Percentiles rank a stretch among this genome's conserved stretches.
Conservation (phyloP, 768 basidiomycete species). For the Leccinum barrowsii region DNA sequence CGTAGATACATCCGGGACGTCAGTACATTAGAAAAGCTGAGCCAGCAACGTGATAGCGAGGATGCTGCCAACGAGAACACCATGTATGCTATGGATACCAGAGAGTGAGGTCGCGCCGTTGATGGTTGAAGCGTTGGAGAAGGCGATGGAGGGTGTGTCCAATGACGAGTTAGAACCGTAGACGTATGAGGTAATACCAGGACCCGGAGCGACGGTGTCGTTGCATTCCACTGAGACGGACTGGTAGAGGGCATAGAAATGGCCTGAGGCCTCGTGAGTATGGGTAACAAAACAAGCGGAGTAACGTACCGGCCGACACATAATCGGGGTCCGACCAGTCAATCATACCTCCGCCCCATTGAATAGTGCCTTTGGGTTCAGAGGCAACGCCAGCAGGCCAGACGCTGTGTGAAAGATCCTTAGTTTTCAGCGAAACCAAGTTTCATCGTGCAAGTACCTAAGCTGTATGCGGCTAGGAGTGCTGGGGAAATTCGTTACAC, state of each 20-base stretch:
- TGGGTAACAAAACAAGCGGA: not conserved
- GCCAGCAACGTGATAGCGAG: constrained; percentile 14
- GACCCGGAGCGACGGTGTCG: constrained; percentile 40
- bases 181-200: constrained; percentile 59
- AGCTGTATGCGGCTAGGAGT: constrained; percentile 82
- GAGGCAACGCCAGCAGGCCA: constrained; percentile 79
- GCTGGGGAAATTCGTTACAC: constrained; percentile 62
- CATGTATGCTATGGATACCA: constrained; percentile 7
- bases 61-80: constrained; percentile 11
- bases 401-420: constrained; percentile 36
- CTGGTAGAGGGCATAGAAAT: constrained; percentile 65
- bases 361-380: constrained; percentile 62
- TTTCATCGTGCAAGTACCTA: constrained; percentile 40
- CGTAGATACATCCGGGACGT: not conserved
- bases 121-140: constrained; percentile 57
- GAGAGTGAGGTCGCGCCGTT: constrained; percentile 33
- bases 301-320: constrained; percentile 47
- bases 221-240: constrained; percentile 64
- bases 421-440: not conserved
- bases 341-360: constrained; percentile 83
- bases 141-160: constrained; percentile 49
- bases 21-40: constrained; percentile 17
- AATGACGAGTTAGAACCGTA: constrained; percentile 55
- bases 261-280: constrained; percentile 37
- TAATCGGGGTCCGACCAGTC: constrained; percentile 82